phyloP scores from a whole-genome alignment of 176 grass and related monocot genomes.

The Pontederia paniculata region DNA sequence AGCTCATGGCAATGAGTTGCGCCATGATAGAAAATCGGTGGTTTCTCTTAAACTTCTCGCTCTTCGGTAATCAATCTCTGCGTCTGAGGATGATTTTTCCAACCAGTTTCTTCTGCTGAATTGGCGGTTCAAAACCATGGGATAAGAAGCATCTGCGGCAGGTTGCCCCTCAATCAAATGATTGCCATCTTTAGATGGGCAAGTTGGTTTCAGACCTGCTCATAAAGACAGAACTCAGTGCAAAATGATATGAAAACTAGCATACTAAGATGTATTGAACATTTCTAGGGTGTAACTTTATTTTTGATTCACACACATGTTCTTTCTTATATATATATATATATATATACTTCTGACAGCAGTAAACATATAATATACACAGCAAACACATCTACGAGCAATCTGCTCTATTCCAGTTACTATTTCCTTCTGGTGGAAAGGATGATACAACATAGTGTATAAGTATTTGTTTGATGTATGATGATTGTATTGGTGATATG shows the following conservation, averaged over 20 bases:
- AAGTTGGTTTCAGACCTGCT: constrained; percentile 2
- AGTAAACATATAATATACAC: too few species aligned
- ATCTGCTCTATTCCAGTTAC: too few species aligned
- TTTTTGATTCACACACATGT: neutral
- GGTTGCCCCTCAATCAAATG: constrained; percentile 31
- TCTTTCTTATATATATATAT: neutral
- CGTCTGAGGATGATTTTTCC: constrained; percentile 72
- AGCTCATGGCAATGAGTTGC: constrained; percentile 50
- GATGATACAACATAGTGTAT: too few species aligned
- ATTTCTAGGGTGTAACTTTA: too few species aligned
- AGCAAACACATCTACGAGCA: too few species aligned
- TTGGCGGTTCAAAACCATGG: constrained; percentile 35
- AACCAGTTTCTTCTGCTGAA: constrained; percentile 48
- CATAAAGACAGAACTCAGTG: neutral
- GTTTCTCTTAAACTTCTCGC: constrained; percentile 95
- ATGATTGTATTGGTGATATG: neutral
- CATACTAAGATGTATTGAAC: too few species aligned
- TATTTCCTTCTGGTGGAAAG: too few species aligned
- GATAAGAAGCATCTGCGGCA: constrained; percentile 39
- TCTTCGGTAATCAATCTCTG: constrained; percentile 85
- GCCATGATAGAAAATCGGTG: constrained; percentile 48
- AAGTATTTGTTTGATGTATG: neutral
- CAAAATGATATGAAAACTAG: neutral
- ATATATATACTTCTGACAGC: neutral
- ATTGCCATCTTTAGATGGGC: neutral